These are phyloP conservation scores for Suaeda aralocaspica DNA, from an alignment of 148 eudicot species.

Conservation along the genomic window DNA sequence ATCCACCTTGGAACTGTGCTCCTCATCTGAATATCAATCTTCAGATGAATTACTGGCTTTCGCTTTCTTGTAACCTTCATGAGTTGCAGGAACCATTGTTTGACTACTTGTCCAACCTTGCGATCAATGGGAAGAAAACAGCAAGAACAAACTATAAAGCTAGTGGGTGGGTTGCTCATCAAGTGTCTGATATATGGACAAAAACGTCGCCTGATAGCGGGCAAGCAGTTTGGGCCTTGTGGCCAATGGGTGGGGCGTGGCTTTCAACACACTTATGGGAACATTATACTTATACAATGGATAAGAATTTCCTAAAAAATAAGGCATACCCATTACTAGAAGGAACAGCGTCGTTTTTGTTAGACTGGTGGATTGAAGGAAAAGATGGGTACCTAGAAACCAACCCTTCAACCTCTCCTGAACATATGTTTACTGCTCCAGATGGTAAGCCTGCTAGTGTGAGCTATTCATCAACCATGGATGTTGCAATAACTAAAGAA, in stretches of 20 bases:
- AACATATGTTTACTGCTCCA: conserved; percentile 65
- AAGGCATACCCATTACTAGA: conserved; percentile 72
- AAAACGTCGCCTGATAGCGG: conserved; percentile 76
- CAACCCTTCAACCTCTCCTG: conserved; percentile 90
- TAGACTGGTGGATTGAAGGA: conserved; percentile 85
- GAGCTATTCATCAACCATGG: conserved; percentile 90
- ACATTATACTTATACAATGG: conserved; percentile 71
- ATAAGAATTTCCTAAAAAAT: conserved; percentile 57
- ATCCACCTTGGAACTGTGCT: conserved; percentile 83
- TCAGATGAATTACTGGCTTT: conserved; percentile 94
- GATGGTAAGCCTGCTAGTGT: conserved; percentile 79
- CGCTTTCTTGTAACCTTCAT: conserved; percentile 71
- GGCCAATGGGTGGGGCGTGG: conserved; percentile 99
- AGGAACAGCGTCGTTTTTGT: conserved; percentile 60
- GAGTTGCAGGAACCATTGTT: conserved; percentile 81
- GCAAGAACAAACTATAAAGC: conserved; percentile 74
- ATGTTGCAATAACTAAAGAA: conserved; percentile 69
- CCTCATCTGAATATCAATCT: conserved; percentile 93
- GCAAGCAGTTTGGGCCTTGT: conserved; percentile 71
- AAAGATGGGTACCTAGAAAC: conserved; percentile 60
- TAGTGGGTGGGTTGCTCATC: conserved; percentile 87
- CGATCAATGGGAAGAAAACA: conserved; percentile 64
- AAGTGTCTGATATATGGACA: conserved; percentile 87
- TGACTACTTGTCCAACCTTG: conserved; percentile 54
- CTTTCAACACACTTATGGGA: conserved; percentile 94